A percentile compares a stretch with the other conserved stretches of the same genome.
phyloP scores from a whole-genome alignment of 2,329 filamentous ascomycete genomes.

The Cladosporium sp. region DNA sequence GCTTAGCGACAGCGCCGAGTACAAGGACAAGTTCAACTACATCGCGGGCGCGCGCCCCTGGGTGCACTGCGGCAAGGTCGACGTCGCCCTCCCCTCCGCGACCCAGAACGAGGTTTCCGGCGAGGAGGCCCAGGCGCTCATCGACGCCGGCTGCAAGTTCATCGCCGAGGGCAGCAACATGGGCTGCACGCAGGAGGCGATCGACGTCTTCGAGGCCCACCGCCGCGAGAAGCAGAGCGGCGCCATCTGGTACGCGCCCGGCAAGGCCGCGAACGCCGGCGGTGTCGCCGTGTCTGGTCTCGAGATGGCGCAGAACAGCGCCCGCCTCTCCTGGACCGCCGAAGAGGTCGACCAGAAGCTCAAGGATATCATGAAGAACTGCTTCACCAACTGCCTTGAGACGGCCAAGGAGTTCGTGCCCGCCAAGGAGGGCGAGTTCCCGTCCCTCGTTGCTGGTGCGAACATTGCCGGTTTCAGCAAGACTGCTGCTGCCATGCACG shows the following conservation, averaged over 20 bases:
- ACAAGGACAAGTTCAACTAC: constrained; percentile 72
- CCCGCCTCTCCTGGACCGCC: constrained; percentile 76
- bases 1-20: constrained; percentile 55
- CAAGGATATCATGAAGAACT: constrained; percentile 90
- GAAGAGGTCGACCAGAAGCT: constrained; percentile 91
- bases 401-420: constrained; percentile 88
- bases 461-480: constrained; percentile 99
- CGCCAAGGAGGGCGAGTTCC: constrained; percentile 74
- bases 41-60: constrained; percentile 84
- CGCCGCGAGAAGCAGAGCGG: constrained; percentile 64
- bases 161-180: constrained; percentile 98
- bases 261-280: constrained; percentile 95
- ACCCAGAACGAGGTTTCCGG: constrained; percentile 97
- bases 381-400: constrained; percentile 83
- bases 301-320: constrained; percentile 98
- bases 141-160: constrained; percentile 72
- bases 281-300: constrained; percentile 96
- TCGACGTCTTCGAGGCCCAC: constrained; percentile 83
- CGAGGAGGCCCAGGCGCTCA: constrained; percentile 81
- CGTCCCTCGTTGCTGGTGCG: constrained; percentile 84
- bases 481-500: constrained; percentile 89
- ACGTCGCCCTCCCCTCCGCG: constrained; percentile 86
- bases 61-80: constrained; percentile 83
- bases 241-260: constrained; percentile 92
- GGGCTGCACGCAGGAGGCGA: constrained; percentile 95